These are phyloP conservation scores for Paraurostyla sp. DNA, from an alignment of 73 alveolate species.

Conservation along the genomic window DNA sequence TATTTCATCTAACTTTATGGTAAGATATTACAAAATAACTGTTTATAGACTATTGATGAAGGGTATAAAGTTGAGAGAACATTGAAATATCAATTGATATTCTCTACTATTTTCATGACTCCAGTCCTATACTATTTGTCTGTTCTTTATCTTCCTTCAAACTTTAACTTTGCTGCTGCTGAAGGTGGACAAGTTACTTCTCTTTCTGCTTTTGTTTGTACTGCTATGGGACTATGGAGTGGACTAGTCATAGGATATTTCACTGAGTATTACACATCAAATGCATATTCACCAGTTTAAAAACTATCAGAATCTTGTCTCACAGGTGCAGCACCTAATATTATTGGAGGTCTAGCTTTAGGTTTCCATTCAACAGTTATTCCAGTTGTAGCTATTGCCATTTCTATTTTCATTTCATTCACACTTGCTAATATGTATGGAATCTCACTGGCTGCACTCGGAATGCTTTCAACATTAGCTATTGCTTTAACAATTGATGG, in stretches of 20 bases:
- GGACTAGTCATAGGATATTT: constrained; percentile 86
- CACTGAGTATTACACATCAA: constrained; percentile 85
- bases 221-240: constrained; percentile 75
- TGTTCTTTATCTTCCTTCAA: constrained; percentile 67
- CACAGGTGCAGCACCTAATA: constrained; percentile 87
- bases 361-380: constrained; percentile 83
- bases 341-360: constrained; percentile 84
- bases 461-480: constrained; percentile 84
- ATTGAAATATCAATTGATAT: constrained; percentile 73
- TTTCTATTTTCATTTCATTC: constrained; percentile 82
- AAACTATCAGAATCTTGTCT: constrained; percentile 81
- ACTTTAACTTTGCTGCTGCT: constrained; percentile 66
- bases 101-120: constrained; percentile 85
- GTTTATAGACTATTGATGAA: constrained; percentile 23
- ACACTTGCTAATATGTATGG: constrained; percentile 84
- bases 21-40: not conserved
- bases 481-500: constrained; percentile 85
- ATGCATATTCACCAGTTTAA: constrained; percentile 83
- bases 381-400: constrained; percentile 79
- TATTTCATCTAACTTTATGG: constrained; percentile 66
- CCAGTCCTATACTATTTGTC: constrained; percentile 79
- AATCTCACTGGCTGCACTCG: constrained; percentile 85
- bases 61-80: constrained; percentile 69
- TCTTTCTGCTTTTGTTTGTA: constrained; percentile 74
- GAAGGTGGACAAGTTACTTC: constrained; percentile 70